Evolutionary conservation across 768 basidiomycete genomes (phyloP).

Genomic region (Clitopilus passeckerianus): DNA sequence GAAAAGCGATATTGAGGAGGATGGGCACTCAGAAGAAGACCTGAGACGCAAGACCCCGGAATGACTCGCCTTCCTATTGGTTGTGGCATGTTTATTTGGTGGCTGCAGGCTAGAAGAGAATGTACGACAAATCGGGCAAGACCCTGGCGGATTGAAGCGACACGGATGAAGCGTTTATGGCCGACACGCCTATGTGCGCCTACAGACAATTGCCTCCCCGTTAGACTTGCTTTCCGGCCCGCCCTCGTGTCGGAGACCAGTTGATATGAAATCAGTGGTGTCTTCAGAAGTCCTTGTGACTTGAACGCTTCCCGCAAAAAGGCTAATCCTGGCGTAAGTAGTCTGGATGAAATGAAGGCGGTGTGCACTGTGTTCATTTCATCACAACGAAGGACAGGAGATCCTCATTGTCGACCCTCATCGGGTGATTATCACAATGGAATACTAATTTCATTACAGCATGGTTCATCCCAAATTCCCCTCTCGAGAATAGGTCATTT

Average conservation of each 20-base stretch:
- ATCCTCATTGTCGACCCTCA: too few species aligned
- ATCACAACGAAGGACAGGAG: too few species aligned
- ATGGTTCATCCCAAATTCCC: background rate
- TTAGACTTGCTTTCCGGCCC: too few species aligned
- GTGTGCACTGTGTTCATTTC: too few species aligned
- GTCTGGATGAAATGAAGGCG: too few species aligned
- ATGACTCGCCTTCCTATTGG: background rate
- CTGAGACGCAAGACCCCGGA: background rate
- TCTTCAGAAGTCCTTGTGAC: background rate
- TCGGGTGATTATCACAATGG: background rate
- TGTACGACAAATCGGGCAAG: background rate
- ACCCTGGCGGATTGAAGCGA: background rate
- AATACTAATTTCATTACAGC: background rate
- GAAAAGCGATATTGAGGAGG: background rate
- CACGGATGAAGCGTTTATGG: background rate
- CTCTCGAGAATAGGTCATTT: background rate
- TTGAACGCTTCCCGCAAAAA: background rate
- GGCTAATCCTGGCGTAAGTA: background rate
- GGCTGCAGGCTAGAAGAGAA: background rate
- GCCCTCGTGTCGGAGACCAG: too few species aligned
- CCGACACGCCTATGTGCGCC: background rate
- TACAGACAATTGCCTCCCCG: background rate
- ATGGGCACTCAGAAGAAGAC: background rate
- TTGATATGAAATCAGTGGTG: background rate
- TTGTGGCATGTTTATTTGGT: background rate